Percentiles rank a stretch among this genome's conserved stretches.
These are phyloP conservation scores for Dioscorea cayenensis DNA, from an alignment of 116 monocot species.

Conservation along the genomic window DNA sequence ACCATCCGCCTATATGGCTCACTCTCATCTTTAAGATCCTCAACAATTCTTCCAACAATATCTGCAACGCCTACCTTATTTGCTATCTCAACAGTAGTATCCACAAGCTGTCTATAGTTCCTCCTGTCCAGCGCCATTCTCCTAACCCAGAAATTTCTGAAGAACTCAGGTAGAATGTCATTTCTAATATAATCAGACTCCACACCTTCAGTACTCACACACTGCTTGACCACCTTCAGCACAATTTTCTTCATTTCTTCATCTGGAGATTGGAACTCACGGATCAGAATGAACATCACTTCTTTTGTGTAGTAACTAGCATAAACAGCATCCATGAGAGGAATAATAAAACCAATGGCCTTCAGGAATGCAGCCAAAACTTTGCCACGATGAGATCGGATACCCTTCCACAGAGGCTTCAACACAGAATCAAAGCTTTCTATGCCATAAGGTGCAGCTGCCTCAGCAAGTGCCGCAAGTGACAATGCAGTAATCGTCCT, in stretches of 20 bases:
- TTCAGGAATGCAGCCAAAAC: constrained; percentile 88
- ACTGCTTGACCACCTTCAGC: constrained; percentile 88
- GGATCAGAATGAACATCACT: constrained; percentile 78
- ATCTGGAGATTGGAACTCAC: constrained; percentile 90
- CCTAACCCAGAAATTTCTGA: constrained; percentile 81
- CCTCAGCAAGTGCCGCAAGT: constrained; percentile 85
- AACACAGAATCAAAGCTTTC: constrained; percentile 91
- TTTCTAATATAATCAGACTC: constrained; percentile 78
- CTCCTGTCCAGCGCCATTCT: constrained; percentile 80
- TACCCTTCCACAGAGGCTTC: constrained; percentile 96
- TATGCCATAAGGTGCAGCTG: constrained; percentile 89
- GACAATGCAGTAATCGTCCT: constrained; percentile 91
- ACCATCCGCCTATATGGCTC: constrained; percentile 94
- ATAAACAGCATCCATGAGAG: constrained; percentile 92
- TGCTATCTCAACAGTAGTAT: constrained; percentile 90
- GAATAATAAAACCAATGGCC: constrained; percentile 91
- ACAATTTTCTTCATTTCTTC: constrained; percentile 99
- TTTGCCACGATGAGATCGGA: constrained; percentile 84
- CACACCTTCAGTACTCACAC: constrained; percentile 89
- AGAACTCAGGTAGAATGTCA: constrained; percentile 86
- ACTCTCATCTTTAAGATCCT: constrained; percentile 93
- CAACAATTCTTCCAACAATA: constrained; percentile 82
- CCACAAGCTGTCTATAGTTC: constrained; percentile 88
- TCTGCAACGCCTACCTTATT: constrained; percentile 91
- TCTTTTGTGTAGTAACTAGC: constrained; percentile 95